Base-by-base conservation (phyloP, 75 land plant species). In the Pseudotsuga menziesii region DNA sequence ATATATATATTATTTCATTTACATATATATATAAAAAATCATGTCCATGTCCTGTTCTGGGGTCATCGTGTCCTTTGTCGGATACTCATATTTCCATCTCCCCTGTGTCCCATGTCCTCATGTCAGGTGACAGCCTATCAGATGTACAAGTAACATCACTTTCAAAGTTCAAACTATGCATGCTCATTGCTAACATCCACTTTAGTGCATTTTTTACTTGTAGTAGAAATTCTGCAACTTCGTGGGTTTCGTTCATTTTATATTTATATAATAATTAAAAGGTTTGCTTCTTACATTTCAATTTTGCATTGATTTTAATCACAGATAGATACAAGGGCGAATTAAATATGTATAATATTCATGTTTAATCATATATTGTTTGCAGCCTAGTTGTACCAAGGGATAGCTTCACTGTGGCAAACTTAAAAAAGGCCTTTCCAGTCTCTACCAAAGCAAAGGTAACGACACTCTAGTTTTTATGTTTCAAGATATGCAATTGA, bases 341-440 rank as follows among this genome's bases (percentile, higher is more conserved):
- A 11, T 5, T 9, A 71, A 27, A 41, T n/a, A 32, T 71, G 41
- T 71, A 5, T 4, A 11, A 71, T 39, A 3, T 41, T 71, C 23
- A 48, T 41, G 29, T 39, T 17, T 4, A 36, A 71, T 41, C 62
- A 60, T 7, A 32, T 57, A 74, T n/a, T 4, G 22, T 58, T 63
- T 78, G 27, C 80, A 81, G 83, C 23, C 74, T 81, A 29, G 75
- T 81, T 39, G 83, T 71, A 23, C 83, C 83, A 32, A 81, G 83
- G 71, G 83, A 81, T 78, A 72, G 60, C 35, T 44, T 78, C 39
- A 81, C 83, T 36, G 26, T 63, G 23, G 60, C 61, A 79, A 56
- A 12, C 56, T 73, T 81, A 23, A 63, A 78, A 35, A 62, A 69
- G 64, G n/a, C 44, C 48, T 60, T 81, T 48, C 73, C 75, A 16